These are phyloP conservation scores for Salix koriyanagi DNA, from an alignment of 345 rosid genomes.

Conservation along the genomic window DNA sequence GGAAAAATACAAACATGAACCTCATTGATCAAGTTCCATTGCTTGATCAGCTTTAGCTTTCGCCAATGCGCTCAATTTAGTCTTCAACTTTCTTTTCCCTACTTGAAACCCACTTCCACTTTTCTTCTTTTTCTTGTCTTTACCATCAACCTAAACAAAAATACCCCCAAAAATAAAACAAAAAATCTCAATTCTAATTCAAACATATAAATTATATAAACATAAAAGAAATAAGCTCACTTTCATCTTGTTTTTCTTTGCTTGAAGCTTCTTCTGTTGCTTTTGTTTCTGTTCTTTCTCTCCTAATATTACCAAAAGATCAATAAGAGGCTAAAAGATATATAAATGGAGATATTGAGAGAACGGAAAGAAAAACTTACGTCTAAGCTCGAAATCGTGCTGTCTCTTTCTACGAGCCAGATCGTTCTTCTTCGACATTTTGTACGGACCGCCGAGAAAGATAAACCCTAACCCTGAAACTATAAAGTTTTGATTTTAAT, in stretches of 20 bases:
- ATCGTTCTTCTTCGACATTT: conserved; percentile 96
- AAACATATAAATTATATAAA: background rate
- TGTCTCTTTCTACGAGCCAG: conserved; percentile 73
- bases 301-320: conserved; percentile 30
- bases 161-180: background rate
- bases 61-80: conserved; percentile 62
- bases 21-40: conserved; percentile 88
- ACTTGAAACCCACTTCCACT: conserved; percentile 68
- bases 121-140: conserved; percentile 61
- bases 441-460: background rate
- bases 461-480: conserved; percentile 18
- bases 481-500: background rate
- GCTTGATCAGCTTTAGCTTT: conserved; percentile 94
- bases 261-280: conserved; percentile 62
- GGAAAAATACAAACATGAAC: background rate
- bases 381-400: conserved; percentile 77
- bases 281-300: conserved; percentile 75
- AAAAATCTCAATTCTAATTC: background rate
- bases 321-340: background rate
- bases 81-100: conserved; percentile 84
- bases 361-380: conserved; percentile 24
- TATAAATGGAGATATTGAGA: background rate
- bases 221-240: conserved; percentile 23
- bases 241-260: conserved; percentile 94
- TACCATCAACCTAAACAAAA: conserved; percentile 59